Base-by-base conservation (phyloP, 1,284 basidiomycete genomes). In the Boletellus sp. region DNA sequence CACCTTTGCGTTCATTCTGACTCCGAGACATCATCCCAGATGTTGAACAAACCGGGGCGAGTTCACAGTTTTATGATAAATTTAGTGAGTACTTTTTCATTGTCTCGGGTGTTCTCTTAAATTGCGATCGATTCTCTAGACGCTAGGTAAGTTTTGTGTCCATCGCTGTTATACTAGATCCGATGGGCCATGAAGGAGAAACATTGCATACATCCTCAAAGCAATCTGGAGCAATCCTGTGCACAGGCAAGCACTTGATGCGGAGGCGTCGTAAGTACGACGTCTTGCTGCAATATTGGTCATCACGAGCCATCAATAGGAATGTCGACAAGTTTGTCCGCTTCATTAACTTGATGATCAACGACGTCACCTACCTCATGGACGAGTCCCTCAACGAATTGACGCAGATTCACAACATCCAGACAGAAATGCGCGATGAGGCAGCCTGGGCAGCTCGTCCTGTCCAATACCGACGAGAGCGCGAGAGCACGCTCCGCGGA, bases 21-120 rank as follows among this genome's bases (percentile, higher is more conserved):
- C 43, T 26, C 39, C 54, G 32, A 57, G 33, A 28, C 12, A 13
- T 24, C 41, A 45, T 44, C 43, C 40, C 36, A 95, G 93, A 99
- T 78, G 95, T 97, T 32, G 97, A 99, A 68, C 88, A 90, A 60
- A 99, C 97, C 0, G 97, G 97, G 39, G 92, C 93, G 21, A 95
- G 95, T 67, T 95, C 94, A 0, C 96, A 99, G 67, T 99, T 99
- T 73, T 99, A 96, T 70, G 94, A 97, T 68, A 97, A 97, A 82
- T 96, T 94, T 67, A 91, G 91, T 94, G 62, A 67, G 90, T 78
- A 44, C 39, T 52, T 13, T 65, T 57, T 19, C 46, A 39, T 55
- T 43, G 44, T 50, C n/a, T 22, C 37, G 19, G 32, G 33, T 33
- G 22, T 49, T 50, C 41, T 49, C 53, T 40, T 12, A 59, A n/a